Base-by-base conservation (phyloP, 108 stramenopile genomes). In the Aurantiochytrium sp. region DNA sequence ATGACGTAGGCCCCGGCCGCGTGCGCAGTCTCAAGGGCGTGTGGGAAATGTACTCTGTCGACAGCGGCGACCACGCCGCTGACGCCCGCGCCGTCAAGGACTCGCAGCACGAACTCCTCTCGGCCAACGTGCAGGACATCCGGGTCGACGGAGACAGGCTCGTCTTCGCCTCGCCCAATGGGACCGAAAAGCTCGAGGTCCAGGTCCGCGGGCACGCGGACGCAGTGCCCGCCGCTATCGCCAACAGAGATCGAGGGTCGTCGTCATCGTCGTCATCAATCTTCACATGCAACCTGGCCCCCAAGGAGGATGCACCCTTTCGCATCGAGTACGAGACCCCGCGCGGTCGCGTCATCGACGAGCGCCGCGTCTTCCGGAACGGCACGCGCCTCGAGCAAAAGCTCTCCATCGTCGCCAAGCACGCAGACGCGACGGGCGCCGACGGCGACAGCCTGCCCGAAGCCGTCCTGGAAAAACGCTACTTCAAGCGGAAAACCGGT, bases 361-460 rank as follows among this genome's bases (percentile, higher is more conserved):
- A 81, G 73, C 39, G 73, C 39, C 36, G 73, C 12, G 73, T 81
- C 8, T 81, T 81, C 1, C 73, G 45, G 1, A 81, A 81, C 2
- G 73, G 73, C n/a, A 81, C 73, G 12, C 39, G 73, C 6, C 45
- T 81, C 39, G 73, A 81, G 39, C 73, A 81, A 48, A 81, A 48
- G 3, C 73, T 81, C 10, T 48, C 45, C 27, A 81, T 81, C 27
- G 73, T 81, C 39, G 24, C 73, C 42, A 81, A 27, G 19, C 12
- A 54, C 12, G 10, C 59, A 65, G 34, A 65, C 34, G 8, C 59
- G 10, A 12, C 59, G 27, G 15, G 34, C 19, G 8, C 15, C 8
- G 50, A 17, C 3, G 50, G 15, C 8, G 59, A 65, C 1, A 3
- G 22, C 34, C 6, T 19, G 59, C 22, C 32, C 10, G 42, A 41